Base-by-base conservation (phyloP, 495 filamentous ascomycete species). In the Penicillium silybi region DNA sequence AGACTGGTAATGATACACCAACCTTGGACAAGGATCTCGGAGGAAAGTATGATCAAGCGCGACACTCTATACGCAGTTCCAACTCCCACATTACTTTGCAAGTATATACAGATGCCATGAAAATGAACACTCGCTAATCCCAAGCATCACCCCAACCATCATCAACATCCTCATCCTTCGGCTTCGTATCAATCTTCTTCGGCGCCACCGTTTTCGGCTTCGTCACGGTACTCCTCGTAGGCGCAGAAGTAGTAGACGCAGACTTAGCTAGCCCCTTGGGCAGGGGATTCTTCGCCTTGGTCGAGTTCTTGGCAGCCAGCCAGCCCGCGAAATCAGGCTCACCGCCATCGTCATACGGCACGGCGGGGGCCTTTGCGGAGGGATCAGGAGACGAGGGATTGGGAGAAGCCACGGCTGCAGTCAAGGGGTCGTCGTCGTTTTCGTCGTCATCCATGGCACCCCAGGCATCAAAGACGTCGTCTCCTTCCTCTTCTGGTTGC, bases 271-370 rank as follows among this genome's bases (percentile, higher is more conserved):
- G 60, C 0, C 91, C 90, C 67, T 92, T 96, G 0, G 89, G 89
- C 34, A 95, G 52, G 3, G 82, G 74, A 47, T 85, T 88, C 49
- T 81, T 78, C 40, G 74, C 70, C 68, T 92, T 96, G 53, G 86
- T 80, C 57, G 86, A 72, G 17, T 84, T 80, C 68, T 95, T 90
- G 15, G 89, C 90, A 9, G 88, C 89, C 39, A 96, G 67, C 90
- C 92, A 95, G 5, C 89, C 90, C 17, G 90, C 92, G 69, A 97
- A 97, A 65, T 97, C 92, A 2, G 90, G 90, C 61, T 97, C 90
- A 2, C 85, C 85, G 26, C 85, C 84, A 60, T 95, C 89, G 53
- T 91, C 88, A 54, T 85, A 95, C 0, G 83, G 78, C 11, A 73
- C 76, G 2, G 75, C 58, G 9, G 71, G 48, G 15, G 59, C 39